phyloP scores from a whole-genome alignment of 2,329 filamentous ascomycete genomes.

The Pseudogymnoascus pannorum region DNA sequence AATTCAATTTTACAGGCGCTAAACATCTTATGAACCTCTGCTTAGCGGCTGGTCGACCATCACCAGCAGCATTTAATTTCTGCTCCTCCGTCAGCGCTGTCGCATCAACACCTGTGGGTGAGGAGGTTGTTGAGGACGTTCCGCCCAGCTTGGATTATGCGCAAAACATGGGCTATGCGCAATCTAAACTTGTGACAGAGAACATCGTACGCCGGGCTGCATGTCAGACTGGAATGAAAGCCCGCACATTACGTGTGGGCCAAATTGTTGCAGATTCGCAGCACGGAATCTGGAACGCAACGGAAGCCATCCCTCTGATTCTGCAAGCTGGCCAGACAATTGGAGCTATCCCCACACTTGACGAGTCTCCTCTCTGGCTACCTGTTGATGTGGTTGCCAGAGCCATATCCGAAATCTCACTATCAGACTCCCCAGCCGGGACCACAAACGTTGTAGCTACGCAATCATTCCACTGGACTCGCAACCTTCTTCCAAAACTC shows the following conservation, averaged over 20 bases:
- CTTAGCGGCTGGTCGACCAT: constrained; percentile 7
- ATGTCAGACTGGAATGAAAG: constrained; percentile 25
- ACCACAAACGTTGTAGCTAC: constrained; percentile 37
- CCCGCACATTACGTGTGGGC: constrained; percentile 39
- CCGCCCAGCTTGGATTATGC: constrained; percentile 26
- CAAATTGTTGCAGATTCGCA: constrained; percentile 43
- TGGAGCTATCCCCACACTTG: constrained; percentile 38
- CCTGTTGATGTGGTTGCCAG: constrained; percentile 39
- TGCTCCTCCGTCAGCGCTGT: constrained; percentile 33
- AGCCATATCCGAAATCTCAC: constrained; percentile 34
- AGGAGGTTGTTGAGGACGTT: constrained; percentile 30
- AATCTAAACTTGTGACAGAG: constrained; percentile 43
- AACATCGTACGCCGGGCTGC: constrained; percentile 34
- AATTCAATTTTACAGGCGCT: background rate
- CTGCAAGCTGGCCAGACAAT: constrained; percentile 39
- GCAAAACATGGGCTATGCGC: constrained; percentile 44
- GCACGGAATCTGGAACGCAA: constrained; percentile 43
- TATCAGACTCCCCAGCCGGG: constrained; percentile 16
- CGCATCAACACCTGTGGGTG: constrained; percentile 25
- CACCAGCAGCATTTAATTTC: constrained; percentile 30
- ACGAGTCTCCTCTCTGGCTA: constrained; percentile 39
- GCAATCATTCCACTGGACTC: constrained; percentile 39
- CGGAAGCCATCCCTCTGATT: constrained; percentile 46
- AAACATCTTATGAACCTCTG: constrained; percentile 11
- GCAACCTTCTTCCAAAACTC: constrained; percentile 45